Conservation (phyloP, 1,284 basidiomycete genomes). For the Rhodofomes roseus region DNA sequence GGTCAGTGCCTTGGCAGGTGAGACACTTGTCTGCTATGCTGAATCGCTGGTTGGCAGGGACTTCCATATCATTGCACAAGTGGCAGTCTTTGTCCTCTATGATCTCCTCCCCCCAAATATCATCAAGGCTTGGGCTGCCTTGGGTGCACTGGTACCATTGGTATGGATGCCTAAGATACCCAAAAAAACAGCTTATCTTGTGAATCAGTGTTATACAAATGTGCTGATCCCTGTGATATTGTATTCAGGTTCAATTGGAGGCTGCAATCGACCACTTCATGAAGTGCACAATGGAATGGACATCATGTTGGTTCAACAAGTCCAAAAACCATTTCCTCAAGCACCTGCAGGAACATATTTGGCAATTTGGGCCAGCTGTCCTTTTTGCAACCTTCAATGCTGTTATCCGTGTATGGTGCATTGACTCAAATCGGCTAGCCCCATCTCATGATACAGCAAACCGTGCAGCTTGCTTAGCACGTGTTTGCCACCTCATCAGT, state of each 20-base stretch:
- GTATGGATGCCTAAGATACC: conserved; percentile 29
- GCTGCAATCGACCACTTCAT: not conserved
- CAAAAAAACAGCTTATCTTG: no score
- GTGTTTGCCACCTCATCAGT: no score
- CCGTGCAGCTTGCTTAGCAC: no score
- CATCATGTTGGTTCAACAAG: conserved; percentile 27
- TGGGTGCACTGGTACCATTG: conserved; percentile 20
- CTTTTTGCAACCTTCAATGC: conserved; percentile 38
- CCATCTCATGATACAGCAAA: conserved; percentile 40
- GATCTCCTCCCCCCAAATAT: conserved; percentile 15
- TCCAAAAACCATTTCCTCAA: conserved; percentile 28
- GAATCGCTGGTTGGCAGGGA: conserved; percentile 28
- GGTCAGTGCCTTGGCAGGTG: conserved; percentile 8
- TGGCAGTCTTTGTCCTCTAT: conserved; percentile 27
- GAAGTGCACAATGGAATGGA: conserved; percentile 14
- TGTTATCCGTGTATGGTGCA: conserved; percentile 36
- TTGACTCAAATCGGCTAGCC: conserved; percentile 41
- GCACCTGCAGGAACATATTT: conserved; percentile 21
- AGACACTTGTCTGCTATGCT: conserved; percentile 28
- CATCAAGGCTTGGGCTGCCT: conserved; percentile 21
- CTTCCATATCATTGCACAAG: conserved; percentile 26
- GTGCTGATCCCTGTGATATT: no score
- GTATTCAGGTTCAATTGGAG: not conserved
- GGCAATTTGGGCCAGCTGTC: conserved; percentile 23
- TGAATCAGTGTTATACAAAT: no score